These are phyloP conservation scores for Suillus plorans DNA, from an alignment of 768 basidiomycete genomes.

Conservation along the genomic window DNA sequence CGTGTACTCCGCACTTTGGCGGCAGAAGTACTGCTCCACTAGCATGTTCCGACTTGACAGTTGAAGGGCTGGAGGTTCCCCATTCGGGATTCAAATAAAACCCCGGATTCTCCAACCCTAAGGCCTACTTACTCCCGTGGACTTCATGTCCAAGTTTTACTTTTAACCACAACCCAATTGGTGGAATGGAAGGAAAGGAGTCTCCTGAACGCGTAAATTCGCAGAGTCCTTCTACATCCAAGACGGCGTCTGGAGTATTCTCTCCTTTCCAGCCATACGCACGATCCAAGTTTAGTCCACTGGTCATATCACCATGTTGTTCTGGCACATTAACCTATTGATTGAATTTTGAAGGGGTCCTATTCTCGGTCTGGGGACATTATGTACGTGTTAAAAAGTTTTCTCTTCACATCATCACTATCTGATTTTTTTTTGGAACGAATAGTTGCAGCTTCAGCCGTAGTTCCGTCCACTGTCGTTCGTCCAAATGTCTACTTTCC, in stretches of 20 bases:
- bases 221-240: conserved; percentile 4
- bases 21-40: background rate
- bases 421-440: background rate
- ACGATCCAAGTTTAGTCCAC: conserved; percentile 31
- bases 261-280: conserved; percentile 28
- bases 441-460: conserved; percentile 36
- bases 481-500: conserved; percentile 32
- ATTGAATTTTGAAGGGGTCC: conserved; percentile 23
- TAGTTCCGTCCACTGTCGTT: conserved; percentile 35
- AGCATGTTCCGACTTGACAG: conserved; percentile 2
- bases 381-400: conserved; percentile 28
- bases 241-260: conserved; percentile 23
- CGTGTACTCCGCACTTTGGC: background rate
- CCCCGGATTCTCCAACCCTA: background rate
- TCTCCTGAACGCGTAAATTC: background rate
- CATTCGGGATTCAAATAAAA: background rate
- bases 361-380: conserved; percentile 29
- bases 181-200: background rate
- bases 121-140: background rate
- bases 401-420: background rate
- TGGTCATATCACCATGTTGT: conserved; percentile 16
- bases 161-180: background rate
- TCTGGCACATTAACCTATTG: background rate
- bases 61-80: background rate
- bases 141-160: background rate